Percentiles rank a stretch among this genome's conserved stretches.
Evolutionary conservation across 2,329 filamentous ascomycete genomes (phyloP).

Genomic region (Leptographium galeiforme): DNA sequence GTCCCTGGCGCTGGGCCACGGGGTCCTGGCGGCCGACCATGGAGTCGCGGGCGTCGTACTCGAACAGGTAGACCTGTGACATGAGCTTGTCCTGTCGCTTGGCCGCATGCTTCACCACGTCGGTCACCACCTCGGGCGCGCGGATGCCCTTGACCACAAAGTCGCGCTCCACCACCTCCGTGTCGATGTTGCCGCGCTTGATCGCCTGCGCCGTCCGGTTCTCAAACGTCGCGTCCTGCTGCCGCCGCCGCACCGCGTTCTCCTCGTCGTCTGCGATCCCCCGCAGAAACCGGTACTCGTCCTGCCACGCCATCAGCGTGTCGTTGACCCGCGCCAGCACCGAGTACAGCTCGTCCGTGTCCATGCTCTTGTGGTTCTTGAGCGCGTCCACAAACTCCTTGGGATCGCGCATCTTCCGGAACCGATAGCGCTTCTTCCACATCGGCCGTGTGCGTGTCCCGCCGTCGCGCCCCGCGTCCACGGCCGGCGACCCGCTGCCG

Average conservation of each 20-base stretch:
- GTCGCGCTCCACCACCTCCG: slow-evolving; percentile 32
- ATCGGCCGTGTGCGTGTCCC: slow-evolving; percentile 8
- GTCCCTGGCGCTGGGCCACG: slow-evolving; percentile 39
- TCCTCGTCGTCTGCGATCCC: slow-evolving; percentile 43
- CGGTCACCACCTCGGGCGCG: slow-evolving; percentile 27
- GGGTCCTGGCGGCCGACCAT: slow-evolving; percentile 48
- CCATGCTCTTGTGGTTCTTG: slow-evolving; percentile 35
- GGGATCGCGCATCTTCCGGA: slow-evolving; percentile 36
- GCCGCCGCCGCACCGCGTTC: slow-evolving; percentile 38
- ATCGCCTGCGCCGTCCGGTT: slow-evolving; percentile 27
- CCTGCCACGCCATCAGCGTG: slow-evolving; percentile 36
- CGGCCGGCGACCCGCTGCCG: not conserved
- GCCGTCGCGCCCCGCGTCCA: not conserved
- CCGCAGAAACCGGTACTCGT: slow-evolving; percentile 37
- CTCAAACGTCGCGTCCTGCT: slow-evolving; percentile 21
- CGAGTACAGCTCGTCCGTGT: slow-evolving; percentile 30
- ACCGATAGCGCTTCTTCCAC: slow-evolving; percentile 27
- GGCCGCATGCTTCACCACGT: slow-evolving; percentile 31
- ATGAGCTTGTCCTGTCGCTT: slow-evolving; percentile 41
- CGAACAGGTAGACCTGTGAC: slow-evolving; percentile 46
- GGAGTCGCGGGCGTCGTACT: slow-evolving; percentile 43
- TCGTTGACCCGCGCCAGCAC: slow-evolving; percentile 30
- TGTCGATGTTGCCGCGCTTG: slow-evolving; percentile 28
- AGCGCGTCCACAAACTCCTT: slow-evolving; percentile 34
- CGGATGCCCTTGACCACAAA: slow-evolving; percentile 42